Evolutionary conservation across 306 rosid species (phyloP), one percentile per base, ranked within the genome.

Genomic region (Malus sieversii): DNA sequence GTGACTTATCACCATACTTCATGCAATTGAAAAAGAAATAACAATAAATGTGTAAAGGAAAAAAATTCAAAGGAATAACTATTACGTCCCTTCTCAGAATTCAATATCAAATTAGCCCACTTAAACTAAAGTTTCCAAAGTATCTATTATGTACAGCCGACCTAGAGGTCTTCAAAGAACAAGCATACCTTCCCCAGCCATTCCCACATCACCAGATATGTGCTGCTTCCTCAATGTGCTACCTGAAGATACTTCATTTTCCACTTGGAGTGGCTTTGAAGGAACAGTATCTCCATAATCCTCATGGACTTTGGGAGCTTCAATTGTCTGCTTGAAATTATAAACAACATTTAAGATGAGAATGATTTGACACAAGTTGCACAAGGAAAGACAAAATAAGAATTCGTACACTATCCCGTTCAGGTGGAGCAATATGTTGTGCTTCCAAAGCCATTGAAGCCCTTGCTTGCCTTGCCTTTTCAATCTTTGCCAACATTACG

Each of bases 281-380:
- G 97, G 97, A 79, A 95, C 91, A 44, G 99, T 92, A 71, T 84
- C 97, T 78, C 97, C 96, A 81, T 92, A 95, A 45, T 84, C 92
- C 19, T 95, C 90, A 80, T 89, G 89, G 76, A 85, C 82, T 46
- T 86, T 81, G 77, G 76, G 81, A 79, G 78, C 79, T 70, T 29
- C 82, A 71, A 78, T 65, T 46, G 89, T 51, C 91, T 90, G 89
- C 78, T 85, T 78, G 80, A 90, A 51, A 80, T 72, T 70, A 79
- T 70, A 67, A 57, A 76, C 55, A 57, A 76, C 55, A 44, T 58
- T 6, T n/a, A 53, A 71, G 77, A 81, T 20, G 51, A 55, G 23
- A 58, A 51, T 45, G 27, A 33, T 16, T 75, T 80, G 51, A 52
- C 63, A 57, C 5, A 2, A 52, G 19, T 32, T 1, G 42, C 64